Conservation (phyloP, 257 asterid species). For the Gardenia jasminoides region DNA sequence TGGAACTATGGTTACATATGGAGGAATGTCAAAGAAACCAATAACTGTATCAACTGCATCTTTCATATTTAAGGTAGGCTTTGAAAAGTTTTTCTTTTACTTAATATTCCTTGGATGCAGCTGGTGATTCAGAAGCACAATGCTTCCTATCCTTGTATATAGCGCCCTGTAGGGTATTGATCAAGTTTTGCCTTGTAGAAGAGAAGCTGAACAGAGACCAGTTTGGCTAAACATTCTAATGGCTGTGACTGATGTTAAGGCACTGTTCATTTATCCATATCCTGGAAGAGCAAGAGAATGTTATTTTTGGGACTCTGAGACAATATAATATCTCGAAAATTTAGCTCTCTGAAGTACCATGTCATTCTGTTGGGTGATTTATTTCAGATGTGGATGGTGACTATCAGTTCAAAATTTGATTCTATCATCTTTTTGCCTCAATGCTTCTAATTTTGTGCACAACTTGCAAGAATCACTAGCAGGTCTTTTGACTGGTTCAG, state of each 20-base stretch:
- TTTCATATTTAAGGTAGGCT: conserved; percentile 80
- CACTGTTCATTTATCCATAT: not conserved
- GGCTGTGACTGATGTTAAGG: not conserved
- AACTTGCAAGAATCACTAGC: not conserved
- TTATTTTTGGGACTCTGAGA: not conserved
- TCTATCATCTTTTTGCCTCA: not conserved
- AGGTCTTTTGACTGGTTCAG: not conserved
- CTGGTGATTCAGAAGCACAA: not conserved
- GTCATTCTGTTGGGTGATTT: not conserved
- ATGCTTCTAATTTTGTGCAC: not conserved
- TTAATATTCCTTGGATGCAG: not conserved
- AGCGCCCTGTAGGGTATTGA: not conserved
- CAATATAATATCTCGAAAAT: not conserved
- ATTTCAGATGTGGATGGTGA: not conserved
- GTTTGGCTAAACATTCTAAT: not conserved
- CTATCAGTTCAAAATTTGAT: not conserved
- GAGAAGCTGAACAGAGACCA: not conserved
- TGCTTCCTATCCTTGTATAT: conserved; percentile 7
- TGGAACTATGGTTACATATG: conserved; percentile 97
- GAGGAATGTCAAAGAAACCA: conserved; percentile 97
- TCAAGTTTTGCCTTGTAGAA: not conserved
- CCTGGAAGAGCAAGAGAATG: not conserved
- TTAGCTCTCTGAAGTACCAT: not conserved
- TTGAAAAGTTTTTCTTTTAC: conserved; percentile 3
- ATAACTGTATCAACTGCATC: conserved; percentile 77